Evolutionary conservation across 1,139 yeast genomes (phyloP), one percentile per base, ranked within the genome.

Genomic region (Suhomyces chickasaworum): DNA sequence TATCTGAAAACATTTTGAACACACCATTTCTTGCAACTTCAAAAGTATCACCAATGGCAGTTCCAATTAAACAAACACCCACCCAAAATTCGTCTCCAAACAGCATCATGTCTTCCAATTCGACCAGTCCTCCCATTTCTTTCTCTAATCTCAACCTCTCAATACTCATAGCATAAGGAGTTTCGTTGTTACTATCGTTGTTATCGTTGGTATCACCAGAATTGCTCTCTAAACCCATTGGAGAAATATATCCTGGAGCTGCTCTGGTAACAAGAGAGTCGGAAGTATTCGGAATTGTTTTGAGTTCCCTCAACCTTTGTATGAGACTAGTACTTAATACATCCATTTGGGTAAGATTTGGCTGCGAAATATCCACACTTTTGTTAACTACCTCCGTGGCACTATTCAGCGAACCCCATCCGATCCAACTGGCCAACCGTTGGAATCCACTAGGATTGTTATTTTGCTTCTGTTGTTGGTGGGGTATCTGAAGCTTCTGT

Each of bases 21-120:
- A 29, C 6, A 6, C 32, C 16, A 29, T 29, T 8, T 8, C 17
- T 29, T 5, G 29, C 25, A 13, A 6, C 29, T 12, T 13, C 18
- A 23, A 35, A 22, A 9, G 15, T 10, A 5, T 17, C 13, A 3
- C 27, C 21, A 12, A 25, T 25, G 10, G 31, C 16, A 3, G 22
- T 13, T 15, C 32, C 29, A 1, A 25, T 16, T 12, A 15, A 9
- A 16, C 18, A 10, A 18, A 17, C 9, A 4, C 25, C 23, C 1
- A 10, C 9, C 32, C 32, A 17, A 2, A 42, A 12, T 42, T 42
- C 48, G 2, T 29, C 21, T 9, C 33, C 35, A 10, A 39, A 22
- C 44, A 34, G 31, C 15, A 18, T 33, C 25, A 37, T 27, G 22
- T 40, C 35, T 6, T 41, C 42, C 17, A 42, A 31, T 10, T 38